Conservation (phyloP, 2,329 filamentous ascomycete genomes). For the Didymosphaeria variabile region DNA sequence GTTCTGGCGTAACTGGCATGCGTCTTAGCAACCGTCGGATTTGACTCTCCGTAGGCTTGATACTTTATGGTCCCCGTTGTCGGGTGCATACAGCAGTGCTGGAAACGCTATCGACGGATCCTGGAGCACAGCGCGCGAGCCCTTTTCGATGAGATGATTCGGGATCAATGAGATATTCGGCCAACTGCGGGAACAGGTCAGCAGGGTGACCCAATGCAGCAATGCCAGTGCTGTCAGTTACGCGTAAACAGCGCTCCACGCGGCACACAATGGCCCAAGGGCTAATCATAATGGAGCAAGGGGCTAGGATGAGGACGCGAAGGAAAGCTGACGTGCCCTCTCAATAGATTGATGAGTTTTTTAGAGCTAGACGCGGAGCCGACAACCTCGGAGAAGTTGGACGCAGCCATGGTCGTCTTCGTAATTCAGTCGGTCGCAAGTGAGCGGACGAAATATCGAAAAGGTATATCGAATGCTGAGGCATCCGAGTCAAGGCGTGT, state of each 20-base stretch:
- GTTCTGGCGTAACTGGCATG: slow-evolving; percentile 63
- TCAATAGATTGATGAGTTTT: slow-evolving; percentile 47
- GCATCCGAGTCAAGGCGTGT: slow-evolving; percentile 8
- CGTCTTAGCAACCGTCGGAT: not conserved
- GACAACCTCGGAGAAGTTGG: slow-evolving; percentile 40
- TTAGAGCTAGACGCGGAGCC: slow-evolving; percentile 41
- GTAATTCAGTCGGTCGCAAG: slow-evolving; percentile 20
- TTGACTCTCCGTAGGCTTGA: not conserved
- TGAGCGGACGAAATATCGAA: slow-evolving; percentile 24
- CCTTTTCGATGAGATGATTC: slow-evolving; percentile 66
- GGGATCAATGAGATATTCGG: slow-evolving; percentile 73
- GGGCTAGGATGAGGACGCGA: slow-evolving; percentile 16
- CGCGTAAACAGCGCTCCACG: slow-evolving; percentile 12
- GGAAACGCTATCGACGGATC: slow-evolving; percentile 67
- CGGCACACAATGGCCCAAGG: slow-evolving; percentile 2
- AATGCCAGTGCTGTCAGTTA: slow-evolving; percentile 3
- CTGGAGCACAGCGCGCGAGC: slow-evolving; percentile 68
- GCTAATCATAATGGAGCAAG: not conserved
- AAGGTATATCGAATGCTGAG: slow-evolving; percentile 20
- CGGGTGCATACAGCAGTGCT: slow-evolving; percentile 81
- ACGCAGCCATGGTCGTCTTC: slow-evolving; percentile 28
- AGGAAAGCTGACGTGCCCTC: slow-evolving; percentile 42
- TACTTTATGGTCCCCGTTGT: slow-evolving; percentile 65
- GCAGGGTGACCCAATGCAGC: slow-evolving; percentile 17
- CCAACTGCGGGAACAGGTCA: slow-evolving; percentile 71